Conservation (phyloP, 2,329 filamentous ascomycete genomes). For the Didymella keratinophila region DNA sequence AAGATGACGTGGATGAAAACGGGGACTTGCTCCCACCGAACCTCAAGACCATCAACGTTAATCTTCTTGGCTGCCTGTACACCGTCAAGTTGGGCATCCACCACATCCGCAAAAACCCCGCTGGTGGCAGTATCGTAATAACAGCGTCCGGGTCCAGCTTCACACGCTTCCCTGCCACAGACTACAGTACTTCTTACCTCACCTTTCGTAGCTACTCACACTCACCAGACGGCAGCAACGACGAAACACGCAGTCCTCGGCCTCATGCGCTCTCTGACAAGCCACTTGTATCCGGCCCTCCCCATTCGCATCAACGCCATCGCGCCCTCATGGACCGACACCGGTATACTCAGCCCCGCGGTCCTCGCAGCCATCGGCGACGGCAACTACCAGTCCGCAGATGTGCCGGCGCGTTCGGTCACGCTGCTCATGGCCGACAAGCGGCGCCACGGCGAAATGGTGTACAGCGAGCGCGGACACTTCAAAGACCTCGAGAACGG, state of each 20-base stretch:
- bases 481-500: constrained; percentile 44
- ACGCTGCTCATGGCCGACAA: constrained; percentile 38
- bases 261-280: constrained; percentile 37
- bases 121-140: constrained; percentile 45
- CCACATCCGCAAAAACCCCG: constrained; percentile 35
- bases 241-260: constrained; percentile 46
- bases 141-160: constrained; percentile 44
- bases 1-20: constrained; percentile 41
- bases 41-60: constrained; percentile 39
- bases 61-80: constrained; percentile 41
- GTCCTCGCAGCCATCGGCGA: constrained; percentile 29
- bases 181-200: constrained; percentile 37
- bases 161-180: constrained; percentile 32
- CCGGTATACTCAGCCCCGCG: constrained; percentile 30
- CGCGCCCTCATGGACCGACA: constrained; percentile 44
- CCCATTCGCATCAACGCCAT: constrained; percentile 47
- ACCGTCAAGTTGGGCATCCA: constrained; percentile 42
- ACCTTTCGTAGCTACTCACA: too few species aligned
- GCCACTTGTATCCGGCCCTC: constrained; percentile 30
- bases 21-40: constrained; percentile 41
- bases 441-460: constrained; percentile 37
- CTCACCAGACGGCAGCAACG: constrained; percentile 30
- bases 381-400: constrained; percentile 30
- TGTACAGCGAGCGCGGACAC: constrained; percentile 36
- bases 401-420: constrained; percentile 37